phyloP scores from a whole-genome alignment of 805 yeast genomes.

The Kockiozyma suomiensis region DNA sequence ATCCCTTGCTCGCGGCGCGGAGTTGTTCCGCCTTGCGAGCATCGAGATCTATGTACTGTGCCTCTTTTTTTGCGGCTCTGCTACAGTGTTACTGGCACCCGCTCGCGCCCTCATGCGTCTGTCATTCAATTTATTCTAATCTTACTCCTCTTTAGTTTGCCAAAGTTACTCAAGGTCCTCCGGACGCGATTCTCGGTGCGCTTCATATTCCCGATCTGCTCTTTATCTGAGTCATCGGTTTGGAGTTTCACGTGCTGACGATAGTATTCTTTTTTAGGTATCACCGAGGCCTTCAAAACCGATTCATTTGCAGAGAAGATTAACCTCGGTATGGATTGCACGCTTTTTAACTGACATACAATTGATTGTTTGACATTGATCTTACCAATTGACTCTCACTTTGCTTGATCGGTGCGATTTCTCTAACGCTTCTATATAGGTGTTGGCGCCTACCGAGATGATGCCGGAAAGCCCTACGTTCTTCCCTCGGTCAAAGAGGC shows the following conservation, averaged over 20 bases:
- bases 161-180: slow-evolving; percentile 62
- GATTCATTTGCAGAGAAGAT: slow-evolving; percentile 56
- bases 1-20: too few species aligned
- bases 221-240: too few species aligned
- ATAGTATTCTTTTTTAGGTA: slow-evolving; percentile 48
- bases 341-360: too few species aligned
- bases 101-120: too few species aligned
- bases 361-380: too few species aligned
- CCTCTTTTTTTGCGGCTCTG: too few species aligned
- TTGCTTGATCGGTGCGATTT: neutral
- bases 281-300: slow-evolving; percentile 69
- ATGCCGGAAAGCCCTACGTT: slow-evolving; percentile 84
- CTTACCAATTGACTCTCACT: neutral
- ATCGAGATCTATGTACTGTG: too few species aligned
- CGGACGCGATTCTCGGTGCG: slow-evolving; percentile 69
- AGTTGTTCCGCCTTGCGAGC: too few species aligned
- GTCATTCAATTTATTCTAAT: too few species aligned
- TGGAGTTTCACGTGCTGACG: too few species aligned
- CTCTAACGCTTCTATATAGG: slow-evolving; percentile 10
- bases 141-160: slow-evolving; percentile 41
- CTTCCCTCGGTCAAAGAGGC: slow-evolving; percentile 72
- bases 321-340: slow-evolving; percentile 61
- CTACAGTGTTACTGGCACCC: too few species aligned
- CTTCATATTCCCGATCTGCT: neutral
- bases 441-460: slow-evolving; percentile 93